Evolutionary conservation across 2,329 filamentous ascomycete species (phyloP).

Genomic region (Teratosphaeria epicoccoides): DNA sequence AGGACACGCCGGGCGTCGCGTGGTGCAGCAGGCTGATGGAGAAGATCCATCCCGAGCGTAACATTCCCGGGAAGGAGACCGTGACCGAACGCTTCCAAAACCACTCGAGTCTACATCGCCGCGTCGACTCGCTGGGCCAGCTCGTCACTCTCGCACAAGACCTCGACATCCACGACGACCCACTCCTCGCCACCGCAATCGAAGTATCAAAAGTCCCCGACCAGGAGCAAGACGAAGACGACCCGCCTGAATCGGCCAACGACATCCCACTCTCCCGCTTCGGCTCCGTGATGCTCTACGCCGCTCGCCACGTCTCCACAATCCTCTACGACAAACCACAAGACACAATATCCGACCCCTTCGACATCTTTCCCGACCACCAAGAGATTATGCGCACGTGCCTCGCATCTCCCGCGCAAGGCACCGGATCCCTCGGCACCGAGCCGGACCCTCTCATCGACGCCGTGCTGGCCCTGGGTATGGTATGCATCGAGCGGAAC

Average conservation of each 20-base stretch:
- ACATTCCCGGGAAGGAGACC: slow-evolving; percentile 52
- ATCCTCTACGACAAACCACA: slow-evolving; percentile 36
- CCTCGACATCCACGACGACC: slow-evolving; percentile 38
- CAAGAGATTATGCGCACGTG: slow-evolving; percentile 42
- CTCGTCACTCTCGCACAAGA: slow-evolving; percentile 57
- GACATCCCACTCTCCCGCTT: slow-evolving; percentile 48
- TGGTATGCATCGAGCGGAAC: slow-evolving; percentile 39
- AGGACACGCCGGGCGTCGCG: slow-evolving; percentile 39
- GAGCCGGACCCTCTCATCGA: slow-evolving; percentile 45
- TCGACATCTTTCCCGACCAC: slow-evolving; percentile 45
- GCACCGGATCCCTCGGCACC: slow-evolving; percentile 30
- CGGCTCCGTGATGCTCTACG: slow-evolving; percentile 44
- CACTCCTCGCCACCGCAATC: slow-evolving; percentile 36
- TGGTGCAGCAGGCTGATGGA: slow-evolving; percentile 54
- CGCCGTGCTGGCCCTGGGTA: slow-evolving; percentile 41
- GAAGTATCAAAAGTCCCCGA: slow-evolving; percentile 30
- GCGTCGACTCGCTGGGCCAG: slow-evolving; percentile 60
- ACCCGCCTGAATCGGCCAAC: slow-evolving; percentile 40
- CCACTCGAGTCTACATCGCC: slow-evolving; percentile 49
- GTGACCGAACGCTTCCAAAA: slow-evolving; percentile 55
- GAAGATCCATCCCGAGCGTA: slow-evolving; percentile 53
- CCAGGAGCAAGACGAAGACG: slow-evolving; percentile 39
- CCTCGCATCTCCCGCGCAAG: slow-evolving; percentile 29
- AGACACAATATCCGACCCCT: slow-evolving; percentile 10
- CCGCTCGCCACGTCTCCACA: slow-evolving; percentile 41